A percentile compares a stretch with the other conserved stretches of the same genome.
Evolutionary conservation across 371 early-diverging fungal genomes (phyloP).

Genomic region (Rhizomucor pusillus): DNA sequence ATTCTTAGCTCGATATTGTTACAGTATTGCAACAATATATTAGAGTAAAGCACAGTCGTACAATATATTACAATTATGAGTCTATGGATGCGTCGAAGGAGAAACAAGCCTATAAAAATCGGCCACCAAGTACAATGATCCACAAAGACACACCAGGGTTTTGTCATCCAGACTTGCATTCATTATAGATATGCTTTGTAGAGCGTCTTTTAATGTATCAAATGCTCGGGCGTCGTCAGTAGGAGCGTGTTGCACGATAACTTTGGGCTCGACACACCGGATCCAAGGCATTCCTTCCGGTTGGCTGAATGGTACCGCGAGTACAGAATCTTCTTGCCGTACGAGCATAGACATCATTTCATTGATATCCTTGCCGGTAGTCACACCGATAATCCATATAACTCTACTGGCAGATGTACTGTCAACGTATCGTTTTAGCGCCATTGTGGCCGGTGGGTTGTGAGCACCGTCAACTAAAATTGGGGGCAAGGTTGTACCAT

Average conservation of each 20-base stretch:
- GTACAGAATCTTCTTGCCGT: slow-evolving; percentile 54
- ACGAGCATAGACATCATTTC: slow-evolving; percentile 58
- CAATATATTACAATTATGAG: no score
- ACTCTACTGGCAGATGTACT: slow-evolving; percentile 32
- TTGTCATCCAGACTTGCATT: neutral
- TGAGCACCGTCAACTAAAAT: slow-evolving; percentile 89
- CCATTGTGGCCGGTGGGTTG: slow-evolving; percentile 72
- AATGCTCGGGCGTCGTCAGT: slow-evolving; percentile 15
- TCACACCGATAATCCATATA: slow-evolving; percentile 80
- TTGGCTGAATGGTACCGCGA: slow-evolving; percentile 67
- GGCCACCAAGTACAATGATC: slow-evolving; percentile 85
- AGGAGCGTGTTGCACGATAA: slow-evolving; percentile 27
- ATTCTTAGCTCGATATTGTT: no score
- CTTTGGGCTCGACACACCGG: slow-evolving; percentile 38
- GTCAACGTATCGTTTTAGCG: slow-evolving; percentile 64
- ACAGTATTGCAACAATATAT: no score
- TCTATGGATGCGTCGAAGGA: no score
- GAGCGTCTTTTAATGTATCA: slow-evolving; percentile 21
- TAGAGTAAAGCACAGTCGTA: no score
- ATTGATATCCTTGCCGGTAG: slow-evolving; percentile 66
- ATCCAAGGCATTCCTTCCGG: slow-evolving; percentile 93
- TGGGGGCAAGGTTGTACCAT: neutral
- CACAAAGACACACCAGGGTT: slow-evolving; percentile 68
- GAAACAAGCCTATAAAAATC: slow-evolving; percentile 50
- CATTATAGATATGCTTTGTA: slow-evolving; percentile 7